Evolutionary conservation across 179 eudicot genomes (phyloP), one percentile per base, ranked within the genome.

Genomic region (Pouteria campechiana): DNA sequence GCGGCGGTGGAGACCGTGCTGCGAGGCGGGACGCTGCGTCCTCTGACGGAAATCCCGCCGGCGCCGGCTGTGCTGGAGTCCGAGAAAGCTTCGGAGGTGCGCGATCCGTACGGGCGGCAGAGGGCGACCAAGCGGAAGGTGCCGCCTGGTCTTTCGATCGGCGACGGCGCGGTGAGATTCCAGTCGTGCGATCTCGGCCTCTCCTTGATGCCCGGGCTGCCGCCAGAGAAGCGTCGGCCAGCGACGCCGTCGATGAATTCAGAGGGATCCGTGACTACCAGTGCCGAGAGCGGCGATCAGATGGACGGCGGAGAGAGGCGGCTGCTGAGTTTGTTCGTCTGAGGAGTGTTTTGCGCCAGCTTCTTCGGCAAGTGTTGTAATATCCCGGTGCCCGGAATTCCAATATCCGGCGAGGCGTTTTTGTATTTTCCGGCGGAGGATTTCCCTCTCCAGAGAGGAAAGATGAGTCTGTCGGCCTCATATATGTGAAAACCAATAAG

Each of bases 1-100:
- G 10, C 63, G 15, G 79, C 75, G 10, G 75, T 68, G 36, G 63
- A 68, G 39, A 68, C 71, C 18, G 68, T 73, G 42, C 68, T 68
- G n/a, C 41, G 59, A 2, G 75, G 79, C 23, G 68, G 72, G 2
- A 29, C 32, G 4, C 22, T 55, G 6, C 44, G 33, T 2, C 22
- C 65, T 28, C 35, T 47, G 32, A 47, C 65, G 17, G 61, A 59
- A 17, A 15, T 35, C 9, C 4, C 37, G 10, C 43, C 23, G 17
- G 19, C 15, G 12, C 14, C 19, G 20, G 19, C 46, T 19, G 31
- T 9, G 18, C 45, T 24, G 48, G 24, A 22, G 6, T 25, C 16
- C 24, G 54, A 46, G 3, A 37, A 11, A 8, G 50, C 17, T 3
- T 33, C 22, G 3, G 61, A 48, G 7, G 37, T 46, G 3, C 44